A percentile compares a stretch with the other conserved stretches of the same genome.
phyloP scores from a whole-genome alignment of 441 rosid species.

The Croton setiger region DNA sequence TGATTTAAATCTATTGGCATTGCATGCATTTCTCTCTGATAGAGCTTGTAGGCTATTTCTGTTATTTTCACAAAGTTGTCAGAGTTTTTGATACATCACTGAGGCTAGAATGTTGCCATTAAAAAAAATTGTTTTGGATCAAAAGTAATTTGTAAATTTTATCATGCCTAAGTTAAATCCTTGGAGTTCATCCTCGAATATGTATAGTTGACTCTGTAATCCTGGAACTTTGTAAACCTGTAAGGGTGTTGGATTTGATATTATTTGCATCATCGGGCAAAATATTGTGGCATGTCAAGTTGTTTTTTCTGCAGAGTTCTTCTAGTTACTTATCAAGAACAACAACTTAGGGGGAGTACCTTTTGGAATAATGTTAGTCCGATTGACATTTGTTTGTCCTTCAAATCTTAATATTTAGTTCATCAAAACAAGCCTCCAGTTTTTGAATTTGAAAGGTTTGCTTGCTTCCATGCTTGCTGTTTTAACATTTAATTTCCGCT shows the following conservation, averaged over 20 bases:
- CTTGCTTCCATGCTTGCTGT: neutral
- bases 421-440: neutral
- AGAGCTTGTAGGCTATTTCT: neutral
- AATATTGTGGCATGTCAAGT: neutral
- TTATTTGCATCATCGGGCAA: neutral
- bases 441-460: neutral
- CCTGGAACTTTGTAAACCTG: neutral
- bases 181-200: neutral
- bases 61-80: neutral
- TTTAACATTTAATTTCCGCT: neutral
- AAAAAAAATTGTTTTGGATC: neutral
- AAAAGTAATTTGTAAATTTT: neutral
- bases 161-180: neutral
- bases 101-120: neutral
- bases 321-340: neutral
- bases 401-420: constrained; percentile 6
- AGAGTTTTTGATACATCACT: neutral
- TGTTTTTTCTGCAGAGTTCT: neutral
- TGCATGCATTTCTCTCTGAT: neutral
- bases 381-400: neutral
- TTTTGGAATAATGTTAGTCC: neutral
- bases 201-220: neutral
- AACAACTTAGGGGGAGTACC: neutral
- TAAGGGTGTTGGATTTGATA: neutral
- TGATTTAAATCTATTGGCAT: neutral